Evolutionary conservation across 768 basidiomycete species (phyloP).

Genomic region (Brasilioporus rufonigricans): DNA sequence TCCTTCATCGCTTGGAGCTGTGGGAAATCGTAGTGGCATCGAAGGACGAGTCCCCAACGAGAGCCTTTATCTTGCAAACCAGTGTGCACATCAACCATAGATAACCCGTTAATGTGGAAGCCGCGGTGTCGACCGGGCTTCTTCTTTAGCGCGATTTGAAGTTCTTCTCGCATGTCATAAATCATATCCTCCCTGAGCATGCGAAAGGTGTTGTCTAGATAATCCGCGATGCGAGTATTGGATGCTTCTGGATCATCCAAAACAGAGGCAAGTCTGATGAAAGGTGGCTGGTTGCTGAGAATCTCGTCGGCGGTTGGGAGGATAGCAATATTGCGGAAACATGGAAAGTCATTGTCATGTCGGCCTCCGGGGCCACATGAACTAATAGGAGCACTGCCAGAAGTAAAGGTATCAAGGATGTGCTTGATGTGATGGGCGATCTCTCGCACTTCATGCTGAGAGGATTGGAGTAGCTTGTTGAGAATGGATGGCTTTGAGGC

Average conservation of each 20-base stretch:
- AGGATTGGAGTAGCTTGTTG: conserved; percentile 25
- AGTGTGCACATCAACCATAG: conserved; percentile 38
- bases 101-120: conserved; percentile 37
- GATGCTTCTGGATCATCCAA: conserved; percentile 45
- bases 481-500: conserved; percentile 34
- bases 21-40: conserved; percentile 36
- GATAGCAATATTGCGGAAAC: conserved; percentile 61
- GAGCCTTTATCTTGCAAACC: conserved; percentile 26
- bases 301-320: conserved; percentile 67
- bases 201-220: conserved; percentile 67
- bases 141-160: conserved; percentile 36
- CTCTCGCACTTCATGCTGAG: conserved; percentile 25
- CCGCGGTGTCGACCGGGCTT: conserved; percentile 44
- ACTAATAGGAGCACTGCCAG: conserved; percentile 20
- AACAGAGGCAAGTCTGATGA: conserved; percentile 46
- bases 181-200: conserved; percentile 66
- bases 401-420: conserved; percentile 30
- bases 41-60: conserved; percentile 44
- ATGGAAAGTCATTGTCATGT: conserved; percentile 65
- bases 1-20: conserved; percentile 32
- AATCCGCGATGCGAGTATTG: conserved; percentile 39
- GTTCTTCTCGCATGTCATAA: conserved; percentile 53
- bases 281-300: conserved; percentile 43
- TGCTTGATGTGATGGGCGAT: conserved; percentile 43
- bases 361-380: conserved; percentile 53